Evolutionary conservation across 73 alveolate species (phyloP), one percentile per base, ranked within the genome.

Genomic region (Paramecium pentaurelia): DNA sequence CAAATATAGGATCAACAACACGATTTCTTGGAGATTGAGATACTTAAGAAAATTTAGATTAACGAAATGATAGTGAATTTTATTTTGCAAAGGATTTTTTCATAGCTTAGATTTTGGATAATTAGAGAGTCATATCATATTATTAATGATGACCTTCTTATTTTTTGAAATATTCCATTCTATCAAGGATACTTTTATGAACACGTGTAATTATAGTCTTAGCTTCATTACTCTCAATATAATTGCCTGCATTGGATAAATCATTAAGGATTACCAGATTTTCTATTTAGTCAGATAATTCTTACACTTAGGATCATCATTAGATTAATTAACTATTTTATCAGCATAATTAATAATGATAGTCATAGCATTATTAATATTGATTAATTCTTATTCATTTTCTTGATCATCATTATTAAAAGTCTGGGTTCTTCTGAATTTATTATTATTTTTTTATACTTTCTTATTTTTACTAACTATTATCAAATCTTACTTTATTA

Each of bases 361-460:
- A 1, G 91, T 80, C 91, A 80, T 80, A 80, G 91, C 91, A 80
- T 80, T 80, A 80, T 27, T 42, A 4, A 80, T 80, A 49, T 80
- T 80, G 16, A 32, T 80, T 27, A 80, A 32, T 32, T 80, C 91
- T 80, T 45, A 80, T 80, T 80, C 91, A 22, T 42, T 80, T 8
- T 80, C 91, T 47, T 25, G 22, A 1, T 73, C 87, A 12, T 73
- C 87, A 27, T 9, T 28, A 27, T 64, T 64, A 14, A 34, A 64
- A 5, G 84, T 64, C 11, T 64, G 28, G 8, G 84, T 64, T 64
- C 84, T 28, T 64, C 84, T 64, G 36, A 64, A 27, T 64, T 34
- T 64, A 64, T 64, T 64, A 64, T 28, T 64, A 64, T 34, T 64
- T 64, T 64, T 64, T 64, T 64, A 64, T 64, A 64, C 84, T 64